Evolutionary conservation across 1,139 yeast species (phyloP), one percentile per base, ranked within the genome.

Genomic region (Geotrichum carabidarum): DNA sequence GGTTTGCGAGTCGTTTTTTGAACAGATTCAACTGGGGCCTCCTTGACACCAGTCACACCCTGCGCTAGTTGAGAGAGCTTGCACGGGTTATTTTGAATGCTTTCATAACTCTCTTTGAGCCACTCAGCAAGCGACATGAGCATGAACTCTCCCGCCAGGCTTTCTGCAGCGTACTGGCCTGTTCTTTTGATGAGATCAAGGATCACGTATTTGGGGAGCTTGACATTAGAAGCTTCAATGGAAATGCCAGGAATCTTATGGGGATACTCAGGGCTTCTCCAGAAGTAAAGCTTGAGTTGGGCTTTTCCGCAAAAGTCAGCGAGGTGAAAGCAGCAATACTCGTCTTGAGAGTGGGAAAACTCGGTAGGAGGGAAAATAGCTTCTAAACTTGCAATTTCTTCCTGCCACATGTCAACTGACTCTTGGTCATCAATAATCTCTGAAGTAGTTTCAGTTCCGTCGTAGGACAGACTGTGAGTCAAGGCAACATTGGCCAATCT

Each of bases 151-250:
- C 97, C 96, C 2, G 83, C 50, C 11, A 81, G 68, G 14, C 74
- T 72, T 51, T 74, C 72, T 0, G 68, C 64, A 4, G 74, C 72
- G 34, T 67, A 67, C 7, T 65, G 67, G 6, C 72, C 70, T 0
- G 72, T 68, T 42, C 77, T 78, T 30, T 78, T 73, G 1, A 86
- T 66, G 1, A 86, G 77, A 9, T 90, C 83, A 17, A 85, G 67
- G 59, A 86, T 84, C 57, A 89, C 82, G 65, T 89, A 91, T 62
- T 80, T 84, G 8, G 96, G 94, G 38, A 87, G 68, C 50, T 77
- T 77, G 60, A 74, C 74, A 1, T 76, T 70, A 15, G 48, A 52
- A 5, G 60, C 53, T 51, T 63, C 63, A 4, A 69, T 52, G 1
- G 65, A 64, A 11, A 69, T 62, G 0, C 72, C 71, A 0, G 75